Conservation (phyloP, 306 rosid species). For the Echinosophora koreensis region DNA sequence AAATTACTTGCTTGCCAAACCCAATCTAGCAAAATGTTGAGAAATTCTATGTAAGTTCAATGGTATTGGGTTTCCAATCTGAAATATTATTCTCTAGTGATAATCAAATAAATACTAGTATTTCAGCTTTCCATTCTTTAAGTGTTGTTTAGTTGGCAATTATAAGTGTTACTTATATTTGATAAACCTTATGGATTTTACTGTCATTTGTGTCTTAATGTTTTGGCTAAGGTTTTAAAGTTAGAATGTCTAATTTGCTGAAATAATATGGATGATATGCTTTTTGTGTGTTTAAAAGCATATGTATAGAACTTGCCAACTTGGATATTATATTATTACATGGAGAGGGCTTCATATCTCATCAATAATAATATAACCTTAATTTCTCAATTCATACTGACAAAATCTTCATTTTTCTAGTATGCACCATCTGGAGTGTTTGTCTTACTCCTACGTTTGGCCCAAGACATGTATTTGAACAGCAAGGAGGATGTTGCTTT, state of each 20-base stretch:
- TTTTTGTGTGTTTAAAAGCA: neutral
- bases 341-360: slow-evolving; percentile 29
- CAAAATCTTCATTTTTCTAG: slow-evolving; percentile 57
- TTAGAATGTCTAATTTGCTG: neutral
- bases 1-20: slow-evolving; percentile 11
- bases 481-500: slow-evolving; percentile 68
- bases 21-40: slow-evolving; percentile 14
- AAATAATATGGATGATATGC: neutral
- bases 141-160: slow-evolving; percentile 22
- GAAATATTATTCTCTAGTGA: slow-evolving; percentile 45
- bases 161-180: slow-evolving; percentile 23
- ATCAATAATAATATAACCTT: slow-evolving; percentile 33
- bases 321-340: slow-evolving; percentile 33
- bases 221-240: neutral
- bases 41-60: slow-evolving; percentile 18
- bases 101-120: slow-evolving; percentile 14
- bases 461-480: slow-evolving; percentile 69
- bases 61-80: slow-evolving; percentile 32
- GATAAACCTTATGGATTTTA: slow-evolving; percentile 11
- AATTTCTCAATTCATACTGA: slow-evolving; percentile 43
- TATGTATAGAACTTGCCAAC: neutral
- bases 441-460: slow-evolving; percentile 80
- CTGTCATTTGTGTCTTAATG: neutral
- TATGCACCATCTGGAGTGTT: slow-evolving; percentile 75
- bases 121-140: slow-evolving; percentile 22